Conservation (phyloP, 2,329 filamentous ascomycete genomes). For the Drechslera avenae region DNA sequence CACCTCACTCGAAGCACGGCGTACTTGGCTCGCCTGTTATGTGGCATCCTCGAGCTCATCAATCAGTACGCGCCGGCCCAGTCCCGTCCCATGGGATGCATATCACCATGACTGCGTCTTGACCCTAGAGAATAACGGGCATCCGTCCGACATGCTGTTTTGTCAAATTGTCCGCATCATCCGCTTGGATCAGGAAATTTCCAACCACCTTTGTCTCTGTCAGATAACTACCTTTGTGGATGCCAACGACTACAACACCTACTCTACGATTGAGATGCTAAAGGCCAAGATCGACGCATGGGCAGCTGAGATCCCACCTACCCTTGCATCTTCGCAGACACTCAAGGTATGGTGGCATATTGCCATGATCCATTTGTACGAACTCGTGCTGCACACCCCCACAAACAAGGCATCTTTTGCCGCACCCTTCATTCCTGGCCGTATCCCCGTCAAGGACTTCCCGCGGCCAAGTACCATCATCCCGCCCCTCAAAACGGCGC, state of each 20-base stretch:
- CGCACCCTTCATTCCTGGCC: slow-evolving; percentile 33
- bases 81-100: slow-evolving; percentile 29
- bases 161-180: slow-evolving; percentile 34
- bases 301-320: slow-evolving; percentile 30
- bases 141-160: slow-evolving; percentile 26
- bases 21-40: slow-evolving; percentile 39
- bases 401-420: slow-evolving; percentile 35
- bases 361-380: slow-evolving; percentile 31
- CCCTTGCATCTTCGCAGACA: slow-evolving; percentile 22
- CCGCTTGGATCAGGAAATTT: slow-evolving; percentile 29
- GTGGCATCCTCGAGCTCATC: slow-evolving; percentile 28
- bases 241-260: slow-evolving; percentile 27
- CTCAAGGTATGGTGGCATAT: slow-evolving; percentile 35
- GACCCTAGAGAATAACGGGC: slow-evolving; percentile 24
- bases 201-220: slow-evolving; percentile 25
- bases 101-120: slow-evolving; percentile 30
- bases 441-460: slow-evolving; percentile 33
- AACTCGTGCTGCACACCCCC: slow-evolving; percentile 32
- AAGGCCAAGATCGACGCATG: slow-evolving; percentile 29
- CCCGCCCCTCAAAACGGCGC: slow-evolving; percentile 19
- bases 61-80: slow-evolving; percentile 27
- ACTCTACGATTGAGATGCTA: slow-evolving; percentile 21
- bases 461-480: slow-evolving; percentile 28
- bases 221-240: slow-evolving; percentile 26
- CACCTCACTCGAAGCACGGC: slow-evolving; percentile 31